phyloP scores from a whole-genome alignment of 208 protist genomes.

The Porcisia hertigi region DNA sequence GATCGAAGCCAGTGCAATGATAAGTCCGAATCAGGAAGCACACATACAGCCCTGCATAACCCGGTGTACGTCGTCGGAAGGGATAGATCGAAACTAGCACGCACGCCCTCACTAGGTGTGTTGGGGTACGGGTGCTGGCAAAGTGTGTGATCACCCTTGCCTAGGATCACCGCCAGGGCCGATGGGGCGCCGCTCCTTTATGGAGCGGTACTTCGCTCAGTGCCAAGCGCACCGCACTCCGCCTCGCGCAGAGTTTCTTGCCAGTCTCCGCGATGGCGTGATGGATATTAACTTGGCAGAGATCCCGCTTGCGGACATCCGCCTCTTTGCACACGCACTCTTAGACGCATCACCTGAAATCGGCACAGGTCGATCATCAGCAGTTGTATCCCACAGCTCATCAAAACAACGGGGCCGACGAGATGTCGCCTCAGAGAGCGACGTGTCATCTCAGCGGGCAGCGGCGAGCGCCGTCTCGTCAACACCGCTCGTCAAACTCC shows the following conservation, averaged over 20 bases:
- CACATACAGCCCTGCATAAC: not conserved
- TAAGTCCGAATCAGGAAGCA: not conserved
- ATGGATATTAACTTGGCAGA: slow-evolving; percentile 55
- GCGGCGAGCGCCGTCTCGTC: slow-evolving; percentile 6
- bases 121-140: not conserved
- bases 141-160: not conserved
- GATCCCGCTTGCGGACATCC: slow-evolving; percentile 35
- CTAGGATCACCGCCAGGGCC: not conserved
- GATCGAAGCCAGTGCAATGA: not conserved
- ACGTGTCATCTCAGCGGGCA: slow-evolving; percentile 15
- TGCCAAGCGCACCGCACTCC: slow-evolving; percentile 44
- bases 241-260: slow-evolving; percentile 48
- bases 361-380: not conserved
- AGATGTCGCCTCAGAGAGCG: not conserved
- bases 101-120: not conserved
- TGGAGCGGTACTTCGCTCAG: slow-evolving; percentile 57
- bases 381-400: not conserved
- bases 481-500: slow-evolving; percentile 18
- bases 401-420: not conserved
- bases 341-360: slow-evolving; percentile 2
- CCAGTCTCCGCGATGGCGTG: slow-evolving; percentile 34
- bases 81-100: not conserved
- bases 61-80: not conserved
- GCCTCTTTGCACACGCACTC: slow-evolving; percentile 41
- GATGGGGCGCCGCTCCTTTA: slow-evolving; percentile 37